These are phyloP conservation scores for Exsudoporus floridanus DNA, from an alignment of 1,284 basidiomycete genomes.

Conservation along the genomic window DNA sequence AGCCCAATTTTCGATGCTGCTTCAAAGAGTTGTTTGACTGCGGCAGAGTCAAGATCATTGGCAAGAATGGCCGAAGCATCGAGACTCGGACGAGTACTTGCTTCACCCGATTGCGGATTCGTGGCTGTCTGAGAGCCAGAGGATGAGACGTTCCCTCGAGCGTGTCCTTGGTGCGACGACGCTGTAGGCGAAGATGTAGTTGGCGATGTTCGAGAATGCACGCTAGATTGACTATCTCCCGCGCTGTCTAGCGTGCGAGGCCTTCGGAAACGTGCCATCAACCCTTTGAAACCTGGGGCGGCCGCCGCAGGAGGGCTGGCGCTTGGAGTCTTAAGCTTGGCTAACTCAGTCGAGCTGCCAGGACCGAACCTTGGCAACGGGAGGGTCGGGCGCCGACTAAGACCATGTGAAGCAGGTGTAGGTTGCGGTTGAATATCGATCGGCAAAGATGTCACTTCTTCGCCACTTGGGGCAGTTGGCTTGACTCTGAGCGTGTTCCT, in stretches of 20 bases:
- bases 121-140: constrained; percentile 10
- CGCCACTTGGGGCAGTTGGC: constrained; percentile 45
- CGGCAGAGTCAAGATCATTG: constrained; percentile 28
- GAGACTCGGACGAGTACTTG: constrained; percentile 23
- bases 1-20: constrained; percentile 73
- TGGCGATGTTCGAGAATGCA: constrained; percentile 32
- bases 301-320: constrained; percentile 66
- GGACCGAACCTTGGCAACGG: constrained; percentile 36
- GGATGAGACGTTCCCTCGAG: constrained; percentile 20
- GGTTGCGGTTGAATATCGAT: constrained; percentile 41
- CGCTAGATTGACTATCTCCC: constrained; percentile 35
- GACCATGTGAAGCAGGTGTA: constrained; percentile 37
- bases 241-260: constrained; percentile 43
- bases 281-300: constrained; percentile 69
- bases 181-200: constrained; percentile 34
- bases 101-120: constrained; percentile 14
- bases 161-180: constrained; percentile 35
- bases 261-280: constrained; percentile 78
- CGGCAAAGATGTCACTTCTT: constrained; percentile 51
- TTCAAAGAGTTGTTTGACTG: constrained; percentile 69
- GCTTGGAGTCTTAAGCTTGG: constrained; percentile 50
- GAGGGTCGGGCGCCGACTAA: constrained; percentile 41
- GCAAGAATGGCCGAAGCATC: constrained; percentile 22
- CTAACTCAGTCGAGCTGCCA: constrained; percentile 50
- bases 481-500: constrained; percentile 69